A percentile compares a stretch with the other conserved stretches of the same genome.
These are phyloP conservation scores for Pichia sp. DNA, from an alignment of 1,139 yeast genomes.

Conservation along the genomic window DNA sequence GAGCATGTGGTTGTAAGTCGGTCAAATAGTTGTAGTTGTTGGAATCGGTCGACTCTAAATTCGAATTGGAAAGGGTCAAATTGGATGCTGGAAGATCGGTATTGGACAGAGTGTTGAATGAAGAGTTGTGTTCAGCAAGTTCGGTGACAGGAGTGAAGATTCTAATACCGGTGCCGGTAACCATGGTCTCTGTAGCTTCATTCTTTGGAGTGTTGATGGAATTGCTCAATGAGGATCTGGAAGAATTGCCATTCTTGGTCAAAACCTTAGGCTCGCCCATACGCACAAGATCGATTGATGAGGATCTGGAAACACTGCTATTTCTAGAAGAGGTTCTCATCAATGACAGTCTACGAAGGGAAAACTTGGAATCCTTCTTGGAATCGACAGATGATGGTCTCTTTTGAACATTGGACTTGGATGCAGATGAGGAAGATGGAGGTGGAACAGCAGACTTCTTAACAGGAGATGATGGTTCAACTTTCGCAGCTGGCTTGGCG, in stretches of 20 bases:
- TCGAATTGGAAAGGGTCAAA: background rate
- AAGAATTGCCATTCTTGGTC: background rate
- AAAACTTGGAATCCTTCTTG: conserved; percentile 2
- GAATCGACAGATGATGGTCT: background rate
- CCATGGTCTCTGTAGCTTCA: no score
- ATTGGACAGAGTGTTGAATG: conserved; percentile 3
- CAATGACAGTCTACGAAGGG: conserved; percentile 6
- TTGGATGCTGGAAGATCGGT: conserved; percentile 1
- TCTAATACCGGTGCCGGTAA: background rate
- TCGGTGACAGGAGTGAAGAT: conserved; percentile 4
- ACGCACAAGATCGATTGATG: conserved; percentile 6
- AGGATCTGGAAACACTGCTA: conserved; percentile 3
- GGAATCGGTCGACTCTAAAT: background rate
- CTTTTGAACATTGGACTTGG: no score
- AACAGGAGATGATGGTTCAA: background rate
- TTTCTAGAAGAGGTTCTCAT: conserved; percentile 2
- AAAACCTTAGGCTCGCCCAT: background rate
- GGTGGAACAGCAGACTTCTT: background rate
- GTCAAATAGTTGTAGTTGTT: background rate
- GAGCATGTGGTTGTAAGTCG: background rate
- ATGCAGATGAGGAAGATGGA: conserved; percentile 1
- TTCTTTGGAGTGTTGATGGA: background rate
- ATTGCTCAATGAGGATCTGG: background rate
- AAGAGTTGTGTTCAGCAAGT: background rate
- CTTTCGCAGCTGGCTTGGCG: background rate